Evolutionary conservation across 1,284 basidiomycete genomes (phyloP), one percentile per base, ranked within the genome.

Genomic region (Cronartium quercuum): DNA sequence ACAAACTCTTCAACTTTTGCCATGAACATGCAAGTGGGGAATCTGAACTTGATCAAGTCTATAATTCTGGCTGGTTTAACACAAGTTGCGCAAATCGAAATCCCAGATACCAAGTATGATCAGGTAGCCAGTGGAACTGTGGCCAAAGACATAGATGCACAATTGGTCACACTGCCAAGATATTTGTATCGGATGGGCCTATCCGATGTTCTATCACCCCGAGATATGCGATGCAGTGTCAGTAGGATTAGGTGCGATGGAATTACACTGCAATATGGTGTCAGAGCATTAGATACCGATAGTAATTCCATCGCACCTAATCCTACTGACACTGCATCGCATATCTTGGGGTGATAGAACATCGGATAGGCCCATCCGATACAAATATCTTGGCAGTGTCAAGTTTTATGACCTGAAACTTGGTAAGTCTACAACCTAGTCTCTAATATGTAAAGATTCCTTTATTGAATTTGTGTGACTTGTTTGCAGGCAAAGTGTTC

Each of bases 1-100:
- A 12, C 4, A 67, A 66, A 47, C n/a, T 47, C 42, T 10, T 40
- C 42, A 42, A 24, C 60, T 55, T n/a, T 29, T 55, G 24, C 66
- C 63, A 57, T 63, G 51, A 63, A 66, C 51, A 29, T 60, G 21
- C 55, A 91, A 79, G 86, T 86, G 76, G 78, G 81, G 1, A 88
- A 90, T 77, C 84, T 85, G 65, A 91, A 90, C 79, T 85, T 94
- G 24, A 82, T 94, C 78, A 94, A 94, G 81, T 87, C 88, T 4
- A 85, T 94, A 35, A 86, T 92, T 7, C 91, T 91, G 13, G 91
- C 91, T 0, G 84, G 93, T 55, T 93, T 90, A 86, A 91, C 91
- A 4, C 87, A 88, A 51, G 74, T 78, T 34, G 80, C 79, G 1
- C 86, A 88, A 71, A 88, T 93, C 35, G 85, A 87, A 74, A 84